A percentile compares a stretch with the other conserved stretches of the same genome.
Conservation (phyloP, 331 rosid species). For the Pyracantha coccinea region DNA sequence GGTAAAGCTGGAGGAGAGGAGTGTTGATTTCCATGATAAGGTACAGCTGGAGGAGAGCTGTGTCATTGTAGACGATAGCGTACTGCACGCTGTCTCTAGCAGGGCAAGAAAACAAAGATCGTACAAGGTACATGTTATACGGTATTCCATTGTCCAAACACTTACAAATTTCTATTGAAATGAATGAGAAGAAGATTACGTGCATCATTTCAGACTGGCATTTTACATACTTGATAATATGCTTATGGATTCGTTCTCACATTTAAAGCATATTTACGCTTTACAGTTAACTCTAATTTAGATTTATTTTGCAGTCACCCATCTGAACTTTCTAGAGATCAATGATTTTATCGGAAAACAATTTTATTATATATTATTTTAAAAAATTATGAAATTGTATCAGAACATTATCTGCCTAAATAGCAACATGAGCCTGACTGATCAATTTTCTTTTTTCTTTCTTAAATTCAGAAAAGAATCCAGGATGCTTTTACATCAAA, state of each 20-base stretch:
- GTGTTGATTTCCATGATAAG: conserved; percentile 14
- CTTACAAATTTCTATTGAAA: not conserved
- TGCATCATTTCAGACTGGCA: not conserved
- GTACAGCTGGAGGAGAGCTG: conserved; percentile 37
- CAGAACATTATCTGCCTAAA: conserved; percentile 2
- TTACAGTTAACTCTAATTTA: not conserved
- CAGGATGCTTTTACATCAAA: conserved; percentile 61
- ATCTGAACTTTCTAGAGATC: not conserved
- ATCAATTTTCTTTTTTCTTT: not conserved
- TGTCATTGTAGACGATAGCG: conserved; percentile 41
- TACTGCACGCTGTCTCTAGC: conserved; percentile 42
- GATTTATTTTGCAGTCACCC: not conserved
- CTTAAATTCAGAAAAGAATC: conserved; percentile 49
- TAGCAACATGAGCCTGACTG: not conserved
- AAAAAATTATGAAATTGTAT: too few species aligned
- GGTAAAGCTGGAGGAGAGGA: conserved; percentile 24
- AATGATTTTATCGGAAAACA: not conserved
- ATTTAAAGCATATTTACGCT: not conserved
- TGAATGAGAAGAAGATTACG: not conserved
- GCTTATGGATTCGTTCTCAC: not conserved
- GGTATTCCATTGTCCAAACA: not conserved
- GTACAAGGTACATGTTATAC: conserved; percentile 46
- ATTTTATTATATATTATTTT: too few species aligned
- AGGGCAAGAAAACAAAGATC: conserved; percentile 62
- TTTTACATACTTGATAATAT: not conserved